Evolutionary conservation across 495 filamentous ascomycete genomes (phyloP).

Genomic region (Penicillium parvum): DNA sequence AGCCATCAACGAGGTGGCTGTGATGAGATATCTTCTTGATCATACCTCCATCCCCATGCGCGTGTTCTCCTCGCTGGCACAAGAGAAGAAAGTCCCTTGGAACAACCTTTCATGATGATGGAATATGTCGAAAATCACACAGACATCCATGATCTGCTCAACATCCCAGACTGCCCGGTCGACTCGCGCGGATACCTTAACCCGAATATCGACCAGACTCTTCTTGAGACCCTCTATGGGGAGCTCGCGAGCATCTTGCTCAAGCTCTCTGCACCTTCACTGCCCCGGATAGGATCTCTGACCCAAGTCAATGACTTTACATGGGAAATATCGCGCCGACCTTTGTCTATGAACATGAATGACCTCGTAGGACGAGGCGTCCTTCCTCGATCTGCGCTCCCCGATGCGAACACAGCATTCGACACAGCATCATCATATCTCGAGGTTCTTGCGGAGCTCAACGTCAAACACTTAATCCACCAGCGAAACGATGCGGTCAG

Average conservation of each 20-base stretch:
- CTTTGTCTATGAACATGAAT: slow-evolving; percentile 26
- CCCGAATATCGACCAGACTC: too few species aligned
- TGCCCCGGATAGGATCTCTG: slow-evolving; percentile 37
- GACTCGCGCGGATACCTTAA: too few species aligned
- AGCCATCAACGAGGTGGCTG: too few species aligned
- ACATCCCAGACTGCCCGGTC: too few species aligned
- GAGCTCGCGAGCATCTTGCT: slow-evolving; percentile 33
- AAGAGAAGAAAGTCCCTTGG: too few species aligned
- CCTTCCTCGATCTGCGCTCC: slow-evolving; percentile 29
- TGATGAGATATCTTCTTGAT: too few species aligned
- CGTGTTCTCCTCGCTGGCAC: too few species aligned
- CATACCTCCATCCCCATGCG: too few species aligned
- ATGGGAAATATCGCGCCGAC: slow-evolving; percentile 17
- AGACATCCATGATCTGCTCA: too few species aligned
- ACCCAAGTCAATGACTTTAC: slow-evolving; percentile 18
- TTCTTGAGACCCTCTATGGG: slow-evolving; percentile 28
- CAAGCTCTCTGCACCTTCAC: slow-evolving; percentile 24
- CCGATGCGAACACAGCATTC: slow-evolving; percentile 30
- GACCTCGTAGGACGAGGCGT: slow-evolving; percentile 27
- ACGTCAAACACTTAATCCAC: slow-evolving; percentile 36
- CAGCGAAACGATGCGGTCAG: slow-evolving; percentile 37
- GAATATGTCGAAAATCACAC: too few species aligned
- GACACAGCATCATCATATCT: slow-evolving; percentile 33
- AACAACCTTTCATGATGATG: too few species aligned
- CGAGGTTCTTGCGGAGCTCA: slow-evolving; percentile 35